Percentiles rank a stretch among this genome's conserved stretches.
phyloP scores from a whole-genome alignment of 768 basidiomycete species.

The Phlebiopsis gigantea region DNA sequence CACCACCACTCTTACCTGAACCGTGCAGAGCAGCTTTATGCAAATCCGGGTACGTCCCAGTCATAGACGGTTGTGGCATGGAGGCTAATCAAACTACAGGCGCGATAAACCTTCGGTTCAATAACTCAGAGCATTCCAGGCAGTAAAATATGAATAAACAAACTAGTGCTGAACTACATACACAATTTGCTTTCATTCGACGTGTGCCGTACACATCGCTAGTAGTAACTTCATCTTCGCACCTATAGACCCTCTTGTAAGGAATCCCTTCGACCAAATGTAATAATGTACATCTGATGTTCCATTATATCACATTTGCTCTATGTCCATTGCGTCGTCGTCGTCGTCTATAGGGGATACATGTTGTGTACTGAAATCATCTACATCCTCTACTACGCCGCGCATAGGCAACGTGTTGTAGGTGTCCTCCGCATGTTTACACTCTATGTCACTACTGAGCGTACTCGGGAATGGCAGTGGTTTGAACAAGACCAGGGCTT shows the following conservation, averaged over 20 bases:
- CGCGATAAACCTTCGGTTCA: background rate
- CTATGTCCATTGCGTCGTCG: conserved; percentile 26
- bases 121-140: background rate
- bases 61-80: background rate
- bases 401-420: background rate
- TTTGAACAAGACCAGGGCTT: conserved; percentile 26
- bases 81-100: background rate
- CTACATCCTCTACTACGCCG: background rate
- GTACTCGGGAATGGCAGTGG: conserved; percentile 12
- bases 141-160: background rate
- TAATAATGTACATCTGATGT: conserved; percentile 1
- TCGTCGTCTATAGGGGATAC: conserved; percentile 5
- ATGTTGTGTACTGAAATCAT: conserved; percentile 7
- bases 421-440: background rate
- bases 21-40: conserved; percentile 26
- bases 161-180: too few species aligned
- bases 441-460: background rate
- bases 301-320: conserved; percentile 12
- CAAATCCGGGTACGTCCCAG: background rate
- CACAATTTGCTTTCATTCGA: background rate
- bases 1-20: conserved; percentile 58
- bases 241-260: background rate
- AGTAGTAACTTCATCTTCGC: background rate
- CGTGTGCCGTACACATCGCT: background rate
- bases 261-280: background rate